Percentiles rank a stretch among this genome's conserved stretches.
These are phyloP conservation scores for Colletotrichum navitas DNA, from an alignment of 2,329 filamentous ascomycete genomes.

Conservation along the genomic window DNA sequence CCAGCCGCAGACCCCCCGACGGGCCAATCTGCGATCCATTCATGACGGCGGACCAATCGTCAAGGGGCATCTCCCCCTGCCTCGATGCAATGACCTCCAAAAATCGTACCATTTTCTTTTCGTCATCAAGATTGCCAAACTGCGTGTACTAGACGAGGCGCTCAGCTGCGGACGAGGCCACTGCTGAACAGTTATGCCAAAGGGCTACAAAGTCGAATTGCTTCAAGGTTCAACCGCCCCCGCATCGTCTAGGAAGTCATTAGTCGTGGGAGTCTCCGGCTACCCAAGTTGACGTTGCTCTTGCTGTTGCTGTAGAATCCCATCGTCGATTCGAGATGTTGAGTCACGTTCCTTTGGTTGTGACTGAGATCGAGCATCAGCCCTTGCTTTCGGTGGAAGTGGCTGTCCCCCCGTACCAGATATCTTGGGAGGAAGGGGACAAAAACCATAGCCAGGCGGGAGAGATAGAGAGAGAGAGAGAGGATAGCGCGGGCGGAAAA, in stretches of 20 bases:
- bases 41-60: slow-evolving; percentile 43
- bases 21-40: slow-evolving; percentile 45
- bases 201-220: not conserved
- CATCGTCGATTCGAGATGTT: not conserved
- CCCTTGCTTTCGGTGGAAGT: not conserved
- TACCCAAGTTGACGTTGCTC: not conserved
- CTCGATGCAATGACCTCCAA: slow-evolving; percentile 41
- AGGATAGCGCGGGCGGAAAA: not conserved
- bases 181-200: slow-evolving; percentile 4
- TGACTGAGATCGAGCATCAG: not conserved
- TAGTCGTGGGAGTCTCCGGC: not conserved
- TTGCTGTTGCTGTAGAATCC: not conserved
- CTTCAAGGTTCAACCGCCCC: not conserved
- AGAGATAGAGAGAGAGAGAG: not conserved
- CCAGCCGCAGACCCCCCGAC: slow-evolving; percentile 36
- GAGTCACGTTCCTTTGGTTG: not conserved
- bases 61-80: slow-evolving; percentile 38
- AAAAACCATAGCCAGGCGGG: not conserved
- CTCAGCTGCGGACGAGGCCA: slow-evolving; percentile 37
- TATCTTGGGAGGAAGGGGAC: not conserved
- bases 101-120: slow-evolving; percentile 45
- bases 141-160: slow-evolving; percentile 5
- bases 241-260: not conserved
- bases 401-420: slow-evolving; percentile 6
- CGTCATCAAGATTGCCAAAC: slow-evolving; percentile 41